A percentile compares a stretch with the other conserved stretches of the same genome.
Conservation (phyloP, 371 early-diverging fungal species). For the Mycotypha africana region DNA sequence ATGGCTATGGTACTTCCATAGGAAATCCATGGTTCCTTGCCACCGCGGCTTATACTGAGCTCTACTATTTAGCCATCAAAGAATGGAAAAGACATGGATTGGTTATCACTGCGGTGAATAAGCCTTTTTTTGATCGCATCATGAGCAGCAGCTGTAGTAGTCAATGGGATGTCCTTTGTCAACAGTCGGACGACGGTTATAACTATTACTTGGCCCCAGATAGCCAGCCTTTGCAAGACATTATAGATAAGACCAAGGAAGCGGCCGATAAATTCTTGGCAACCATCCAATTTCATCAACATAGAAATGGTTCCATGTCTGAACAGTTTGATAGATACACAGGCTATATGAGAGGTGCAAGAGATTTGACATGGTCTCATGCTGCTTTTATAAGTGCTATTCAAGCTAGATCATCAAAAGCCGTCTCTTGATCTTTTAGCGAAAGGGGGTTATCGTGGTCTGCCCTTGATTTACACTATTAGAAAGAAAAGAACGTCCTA, state of each 20-base stretch:
- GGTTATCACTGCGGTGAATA: constrained; percentile 35
- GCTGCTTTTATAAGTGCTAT: constrained; percentile 53
- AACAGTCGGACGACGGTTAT: neutral
- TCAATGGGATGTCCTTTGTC: neutral
- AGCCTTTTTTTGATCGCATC: constrained; percentile 26
- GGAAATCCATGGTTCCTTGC: constrained; percentile 77
- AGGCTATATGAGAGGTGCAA: constrained; percentile 63
- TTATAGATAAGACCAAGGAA: constrained; percentile 8
- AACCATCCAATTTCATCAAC: constrained; percentile 51
- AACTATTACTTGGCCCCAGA: constrained; percentile 11
- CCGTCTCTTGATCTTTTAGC: too few relatives aligned
- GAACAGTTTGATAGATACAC: constrained; percentile 61
- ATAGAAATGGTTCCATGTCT: constrained; percentile 46
- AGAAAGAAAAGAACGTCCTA: too few relatives aligned
- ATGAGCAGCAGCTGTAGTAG: neutral
- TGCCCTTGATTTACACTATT: too few relatives aligned
- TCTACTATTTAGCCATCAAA: constrained; percentile 50
- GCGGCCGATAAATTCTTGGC: constrained; percentile 55
- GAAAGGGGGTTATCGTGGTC: too few relatives aligned
- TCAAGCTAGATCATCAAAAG: constrained; percentile 12
- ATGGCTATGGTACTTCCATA: constrained; percentile 46
- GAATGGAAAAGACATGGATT: constrained; percentile 28
- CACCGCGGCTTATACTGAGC: constrained; percentile 60
- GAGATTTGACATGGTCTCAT: constrained; percentile 75
- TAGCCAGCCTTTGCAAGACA: constrained; percentile 10